Percentiles rank a stretch among this genome's conserved stretches.
Evolutionary conservation across 345 rosid species (phyloP).

Genomic region (Angophora floribunda): DNA sequence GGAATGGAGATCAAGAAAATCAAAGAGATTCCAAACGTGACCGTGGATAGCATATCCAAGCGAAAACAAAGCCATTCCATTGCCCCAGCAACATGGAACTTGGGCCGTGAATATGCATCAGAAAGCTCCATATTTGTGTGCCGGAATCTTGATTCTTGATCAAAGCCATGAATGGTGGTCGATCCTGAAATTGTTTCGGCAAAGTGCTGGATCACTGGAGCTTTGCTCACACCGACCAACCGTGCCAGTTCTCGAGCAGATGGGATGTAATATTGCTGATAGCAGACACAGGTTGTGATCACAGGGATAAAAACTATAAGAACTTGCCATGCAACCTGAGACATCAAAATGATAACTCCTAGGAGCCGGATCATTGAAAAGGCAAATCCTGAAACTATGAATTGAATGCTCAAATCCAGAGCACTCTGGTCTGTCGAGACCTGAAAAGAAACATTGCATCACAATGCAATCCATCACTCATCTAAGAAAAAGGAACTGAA

Average conservation of each 20-base stretch:
- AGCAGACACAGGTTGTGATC: constrained; percentile 55
- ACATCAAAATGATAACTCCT: constrained; percentile 53
- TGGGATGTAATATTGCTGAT: constrained; percentile 72
- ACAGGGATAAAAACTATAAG: constrained; percentile 64
- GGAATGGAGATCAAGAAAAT: constrained; percentile 53
- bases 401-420: constrained; percentile 41
- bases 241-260: constrained; percentile 68
- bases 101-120: constrained; percentile 47
- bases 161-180: constrained; percentile 68
- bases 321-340: constrained; percentile 82
- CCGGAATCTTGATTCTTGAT: constrained; percentile 54
- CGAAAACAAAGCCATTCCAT: constrained; percentile 81
- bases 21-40: constrained; percentile 49
- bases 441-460: constrained; percentile 10
- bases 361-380: constrained; percentile 38
- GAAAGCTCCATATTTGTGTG: constrained; percentile 40
- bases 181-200: constrained; percentile 73
- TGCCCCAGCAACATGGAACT: constrained; percentile 40
- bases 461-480: not conserved
- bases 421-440: constrained; percentile 80
- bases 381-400: constrained; percentile 34
- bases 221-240: constrained; percentile 57
- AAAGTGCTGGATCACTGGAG: constrained; percentile 73
- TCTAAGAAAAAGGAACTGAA: not conserved
- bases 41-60: constrained; percentile 46